Evolutionary conservation across 805 yeast species (phyloP), one percentile per base, ranked within the genome.

Genomic region (Candida cerambycidarum): DNA sequence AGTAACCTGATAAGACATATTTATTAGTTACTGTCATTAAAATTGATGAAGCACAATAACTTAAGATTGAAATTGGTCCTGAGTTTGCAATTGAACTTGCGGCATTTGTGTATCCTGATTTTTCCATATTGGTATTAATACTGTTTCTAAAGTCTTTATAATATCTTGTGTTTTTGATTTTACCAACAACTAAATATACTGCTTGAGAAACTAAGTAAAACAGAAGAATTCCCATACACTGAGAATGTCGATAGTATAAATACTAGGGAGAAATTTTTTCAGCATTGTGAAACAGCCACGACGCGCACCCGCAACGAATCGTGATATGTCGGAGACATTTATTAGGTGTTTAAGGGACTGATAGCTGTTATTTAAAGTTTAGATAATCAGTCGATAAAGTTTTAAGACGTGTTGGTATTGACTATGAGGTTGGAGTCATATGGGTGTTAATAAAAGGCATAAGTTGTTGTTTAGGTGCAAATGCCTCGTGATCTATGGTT

Each of bases 1-100:
- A 69, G 53, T 73, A 75, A 21, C 85, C 89, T 17, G 86, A 78
- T 45, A 93, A 85, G 46, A 93, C 98, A 61, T 83, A 92, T 71
- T 93, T 93, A 78, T 93, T 93, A 47, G 98, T 90, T 48, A 90
- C 89, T 23, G 99, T 93, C 99, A 93, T 93, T 63, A 93, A 71
- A 54, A 93, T 93, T 17, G 99, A 93, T 16, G 99, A 87, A 42
- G 77, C 74, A 76, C 99, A 93, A 80, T 93, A 93, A 28, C 85
- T 77, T 45, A 83, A 60, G 55, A 87, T 86, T 38, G 95, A 85
- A 45, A 85, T 58, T 9, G 83, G 83, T 7, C 80, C 83, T 11
- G 80, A 75, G 60, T 78, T 79, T 47, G 75, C 76, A 30, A 70
- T 47, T 21, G 73, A 61, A 37, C 56, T 41, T 25, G 55, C 46